Base-by-base conservation (phyloP, 2,329 filamentous ascomycete species). In the Paraphaeosphaeria minitans region DNA sequence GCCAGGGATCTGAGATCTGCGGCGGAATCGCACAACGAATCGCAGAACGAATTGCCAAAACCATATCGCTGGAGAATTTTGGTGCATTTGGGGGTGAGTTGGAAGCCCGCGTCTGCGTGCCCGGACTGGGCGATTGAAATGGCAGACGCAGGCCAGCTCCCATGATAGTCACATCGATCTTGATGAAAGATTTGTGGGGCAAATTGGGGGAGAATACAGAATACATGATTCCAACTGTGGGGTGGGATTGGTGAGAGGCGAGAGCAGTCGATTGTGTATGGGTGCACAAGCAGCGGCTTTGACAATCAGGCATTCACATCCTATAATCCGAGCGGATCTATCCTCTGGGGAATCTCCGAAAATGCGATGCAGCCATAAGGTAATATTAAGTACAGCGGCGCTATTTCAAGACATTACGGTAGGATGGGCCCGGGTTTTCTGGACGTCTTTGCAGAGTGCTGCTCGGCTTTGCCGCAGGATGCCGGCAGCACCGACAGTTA, bases 11-110 rank as follows among this genome's bases (percentile, higher is more conserved):
- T 78, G 0, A 85, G 85, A 55, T 77, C 75, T 6, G 43, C 29
- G 16, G 70, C 75, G 10, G 73, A 75, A 48, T 69, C 66, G 16
- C 58, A 58, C 43, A 86, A 68, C 2, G 64, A 61, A 4, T 80
- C 66, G 16, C 58, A 58, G 45, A 86, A 68, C 2, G 64, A 61
- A 4, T 80, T 75, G 7, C 79, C 73, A 1, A 86, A 68, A 2
- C 78, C 77, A 77, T 83, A 85, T 61, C 76, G 70, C 33, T 78
- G 77, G 5, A 87, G 70, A 14, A 84, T 74, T 4, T 78, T 75
- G 4, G 81, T 78, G 0, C 77, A 73, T 31, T 69, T 69, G n/a
- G 66, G 66, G 1, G 66, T 65, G 29, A 69, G 35, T 57, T 67
- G 65, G n/a, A 69, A 50, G 2, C 66, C 66, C 4, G 66, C 66